Evolutionary conservation across 1,284 basidiomycete species (phyloP).

Genomic region (Pseudozyma hubeiensis): DNA sequence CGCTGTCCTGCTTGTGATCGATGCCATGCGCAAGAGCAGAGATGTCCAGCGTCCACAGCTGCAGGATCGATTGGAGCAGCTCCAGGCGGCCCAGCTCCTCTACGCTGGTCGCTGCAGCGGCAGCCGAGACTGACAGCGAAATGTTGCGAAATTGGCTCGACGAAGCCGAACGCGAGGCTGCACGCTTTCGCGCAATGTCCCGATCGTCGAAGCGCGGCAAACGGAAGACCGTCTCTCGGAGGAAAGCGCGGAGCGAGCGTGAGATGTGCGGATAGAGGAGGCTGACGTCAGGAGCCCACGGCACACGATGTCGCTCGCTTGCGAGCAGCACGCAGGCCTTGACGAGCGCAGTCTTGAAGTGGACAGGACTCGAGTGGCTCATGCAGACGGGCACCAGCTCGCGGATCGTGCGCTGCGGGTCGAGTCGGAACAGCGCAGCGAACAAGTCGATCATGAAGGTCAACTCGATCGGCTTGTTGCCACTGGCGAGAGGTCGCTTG

Average conservation of each 20-base stretch:
- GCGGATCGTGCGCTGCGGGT: conserved; percentile 53
- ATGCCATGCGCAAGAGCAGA: conserved; percentile 44
- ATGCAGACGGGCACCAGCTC: conserved; percentile 58
- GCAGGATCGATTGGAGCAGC: conserved; percentile 55
- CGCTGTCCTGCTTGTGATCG: conserved; percentile 12
- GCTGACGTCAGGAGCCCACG: conserved; percentile 53
- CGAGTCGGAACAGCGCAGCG: conserved; percentile 63
- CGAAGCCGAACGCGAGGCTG: conserved; percentile 19
- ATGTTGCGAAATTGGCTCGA: conserved; percentile 27
- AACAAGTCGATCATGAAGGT: conserved; percentile 63
- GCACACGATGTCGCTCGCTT: conserved; percentile 47
- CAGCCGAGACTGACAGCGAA: conserved; percentile 29
- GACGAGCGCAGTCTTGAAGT: conserved; percentile 59
- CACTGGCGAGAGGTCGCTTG: conserved; percentile 41
- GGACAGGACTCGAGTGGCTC: conserved; percentile 46
- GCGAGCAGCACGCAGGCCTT: conserved; percentile 55
- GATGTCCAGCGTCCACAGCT: conserved; percentile 57
- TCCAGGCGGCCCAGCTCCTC: conserved; percentile 55
- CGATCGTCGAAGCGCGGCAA: conserved; percentile 40
- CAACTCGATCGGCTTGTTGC: conserved; percentile 57
- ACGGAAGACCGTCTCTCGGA: conserved; percentile 48
- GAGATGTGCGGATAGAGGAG: conserved; percentile 58
- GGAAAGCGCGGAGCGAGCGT: conserved; percentile 42
- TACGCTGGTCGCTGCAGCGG: conserved; percentile 25
- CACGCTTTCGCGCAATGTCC: conserved; percentile 33